phyloP scores from a whole-genome alignment of 2,329 filamentous ascomycete species.

The Penicillium corylophilum region DNA sequence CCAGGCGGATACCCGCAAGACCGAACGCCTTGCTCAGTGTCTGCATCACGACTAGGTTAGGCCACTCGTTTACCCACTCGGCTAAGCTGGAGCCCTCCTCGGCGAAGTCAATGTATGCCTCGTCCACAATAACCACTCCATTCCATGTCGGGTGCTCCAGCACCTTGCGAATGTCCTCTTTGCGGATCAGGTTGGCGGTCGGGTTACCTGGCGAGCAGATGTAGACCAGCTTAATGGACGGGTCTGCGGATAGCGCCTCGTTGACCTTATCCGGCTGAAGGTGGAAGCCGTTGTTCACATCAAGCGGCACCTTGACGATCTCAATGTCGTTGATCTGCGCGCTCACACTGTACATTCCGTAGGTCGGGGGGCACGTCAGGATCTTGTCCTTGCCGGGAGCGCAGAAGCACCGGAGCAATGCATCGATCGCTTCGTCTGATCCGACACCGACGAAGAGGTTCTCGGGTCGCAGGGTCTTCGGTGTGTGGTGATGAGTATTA shows the following conservation, averaged over 20 bases:
- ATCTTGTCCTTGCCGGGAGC: slow-evolving; percentile 83
- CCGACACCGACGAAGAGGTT: slow-evolving; percentile 95
- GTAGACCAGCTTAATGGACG: slow-evolving; percentile 81
- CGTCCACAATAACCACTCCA: slow-evolving; percentile 87
- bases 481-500: slow-evolving; percentile 76
- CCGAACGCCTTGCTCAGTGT: slow-evolving; percentile 98
- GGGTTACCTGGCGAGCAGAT: slow-evolving; percentile 95
- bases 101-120: slow-evolving; percentile 96
- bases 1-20: slow-evolving; percentile 87
- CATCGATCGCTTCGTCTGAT: slow-evolving; percentile 95
- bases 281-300: slow-evolving; percentile 68
- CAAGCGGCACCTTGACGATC: slow-evolving; percentile 81
- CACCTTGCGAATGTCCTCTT: slow-evolving; percentile 69
- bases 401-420: slow-evolving; percentile 90
- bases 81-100: slow-evolving; percentile 76
- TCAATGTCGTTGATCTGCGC: slow-evolving; percentile 90
- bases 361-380: slow-evolving; percentile 91
- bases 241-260: slow-evolving; percentile 61
- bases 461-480: slow-evolving; percentile 69
- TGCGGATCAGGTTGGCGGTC: slow-evolving; percentile 74
- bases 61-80: slow-evolving; percentile 88
- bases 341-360: slow-evolving; percentile 96
- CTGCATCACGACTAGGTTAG: slow-evolving; percentile 96
- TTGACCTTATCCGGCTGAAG: slow-evolving; percentile 71
- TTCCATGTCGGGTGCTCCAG: slow-evolving; percentile 92